Base-by-base conservation (phyloP, 306 rosid genomes). In the Vigna nakashimae region DNA sequence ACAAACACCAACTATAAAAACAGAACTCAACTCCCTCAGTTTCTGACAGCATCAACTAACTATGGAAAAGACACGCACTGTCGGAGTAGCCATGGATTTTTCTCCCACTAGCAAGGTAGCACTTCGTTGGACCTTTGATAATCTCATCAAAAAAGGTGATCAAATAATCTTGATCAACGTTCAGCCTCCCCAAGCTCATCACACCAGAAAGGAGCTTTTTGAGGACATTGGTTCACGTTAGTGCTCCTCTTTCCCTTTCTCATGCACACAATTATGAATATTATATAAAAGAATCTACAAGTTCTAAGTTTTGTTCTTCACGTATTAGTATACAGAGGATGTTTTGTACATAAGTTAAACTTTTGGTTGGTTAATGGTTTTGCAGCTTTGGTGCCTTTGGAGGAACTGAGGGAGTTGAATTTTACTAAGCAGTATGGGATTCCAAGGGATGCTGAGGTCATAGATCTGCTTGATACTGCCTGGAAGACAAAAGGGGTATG, bases 41-140 rank as follows among this genome's bases (percentile, higher is more conserved):
- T 81, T n/a, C 51, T 30, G 42, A 6, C 36, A 80, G 8, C 49
- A 76, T 67, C 20, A 49, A 6, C 24, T 5, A 57, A 76, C 79
- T 22, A 86, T 86, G 79, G 85, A 66, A 42, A 87, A 91, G 75
- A 68, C 86, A 22, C 84, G 82, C 2, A 79, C 13, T 2, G 28
- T 93, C 53, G 97, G 98, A 10, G 76, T 93, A 52, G 98, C 88
- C n/a, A 82, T 93, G 89, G 97, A 91, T 36, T 88, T 85, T 80
- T 93, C 98, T 14, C 68, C 86, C 32, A 84, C 89, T 1, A 91
- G 94, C 91, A 93, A 89, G 81, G 43, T 82, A 57, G 98, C 98
- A 10, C 86, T 93, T 57, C 82, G 79, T 81, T 93, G 98, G 93
- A 84, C 93, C 0, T 80, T 73, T 48, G 87, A 89, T 69, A 88